Conservation (phyloP, 257 asterid species). For the Capsicum chinense region DNA sequence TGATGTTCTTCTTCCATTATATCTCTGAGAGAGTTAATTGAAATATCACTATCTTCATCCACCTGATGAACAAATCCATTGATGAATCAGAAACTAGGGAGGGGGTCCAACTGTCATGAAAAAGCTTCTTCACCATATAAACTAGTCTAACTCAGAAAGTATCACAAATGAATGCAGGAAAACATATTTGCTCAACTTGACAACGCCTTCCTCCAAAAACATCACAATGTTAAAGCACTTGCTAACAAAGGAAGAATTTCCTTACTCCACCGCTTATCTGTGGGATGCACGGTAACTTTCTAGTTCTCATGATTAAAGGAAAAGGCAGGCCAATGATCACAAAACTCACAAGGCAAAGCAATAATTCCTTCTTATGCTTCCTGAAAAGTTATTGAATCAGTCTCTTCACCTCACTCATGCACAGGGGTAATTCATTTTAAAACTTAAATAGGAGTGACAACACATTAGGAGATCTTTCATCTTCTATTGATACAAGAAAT, state of each 20-base stretch:
- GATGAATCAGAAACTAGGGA: conserved; percentile 28
- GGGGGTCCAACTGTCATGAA: background rate
- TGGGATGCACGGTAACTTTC: background rate
- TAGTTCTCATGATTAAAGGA: conserved; percentile 18
- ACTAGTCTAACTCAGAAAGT: background rate
- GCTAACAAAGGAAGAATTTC: background rate
- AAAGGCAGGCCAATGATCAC: background rate
- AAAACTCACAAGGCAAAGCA: conserved; percentile 20
- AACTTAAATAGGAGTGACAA: background rate
- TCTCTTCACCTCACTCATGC: conserved; percentile 16
- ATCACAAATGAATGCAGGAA: conserved; percentile 11
- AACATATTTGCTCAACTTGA: background rate
- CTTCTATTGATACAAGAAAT: conserved; percentile 7
- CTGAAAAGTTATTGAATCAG: background rate
- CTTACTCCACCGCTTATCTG: background rate
- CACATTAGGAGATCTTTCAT: background rate
- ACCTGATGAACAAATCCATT: conserved; percentile 52
- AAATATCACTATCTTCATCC: conserved; percentile 54
- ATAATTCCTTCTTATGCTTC: conserved; percentile 17
- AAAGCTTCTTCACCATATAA: conserved; percentile 3
- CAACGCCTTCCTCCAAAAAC: background rate
- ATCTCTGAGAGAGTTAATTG: conserved; percentile 61
- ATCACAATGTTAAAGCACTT: background rate
- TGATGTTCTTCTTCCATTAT: conserved; percentile 79
- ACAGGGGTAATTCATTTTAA: background rate